Conservation (phyloP, 352 stramenopile species). For the Globisporangium cederbergense region DNA sequence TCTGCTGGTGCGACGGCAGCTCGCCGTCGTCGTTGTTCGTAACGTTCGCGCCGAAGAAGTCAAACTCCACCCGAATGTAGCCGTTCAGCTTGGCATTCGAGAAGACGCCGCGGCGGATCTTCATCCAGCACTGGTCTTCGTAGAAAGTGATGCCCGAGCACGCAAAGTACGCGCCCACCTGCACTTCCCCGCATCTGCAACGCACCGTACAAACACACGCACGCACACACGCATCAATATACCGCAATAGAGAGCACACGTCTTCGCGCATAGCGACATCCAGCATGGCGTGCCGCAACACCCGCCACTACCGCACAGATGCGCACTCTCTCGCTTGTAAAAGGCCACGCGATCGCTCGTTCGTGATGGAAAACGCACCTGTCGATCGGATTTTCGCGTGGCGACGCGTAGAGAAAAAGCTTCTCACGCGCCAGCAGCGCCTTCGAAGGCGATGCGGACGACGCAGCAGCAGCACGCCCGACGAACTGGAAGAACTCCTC, state of each 20-base stretch:
- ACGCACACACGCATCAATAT: not conserved
- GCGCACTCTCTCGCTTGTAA: not conserved
- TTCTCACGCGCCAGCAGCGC: constrained; percentile 41
- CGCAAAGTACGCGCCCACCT: constrained; percentile 62
- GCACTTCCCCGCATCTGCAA: constrained; percentile 47
- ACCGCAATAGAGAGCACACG: not conserved
- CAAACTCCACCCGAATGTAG: constrained; percentile 65
- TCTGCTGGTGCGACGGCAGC: constrained; percentile 28
- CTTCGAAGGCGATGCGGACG: constrained; percentile 20
- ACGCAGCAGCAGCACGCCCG: constrained; percentile 14
- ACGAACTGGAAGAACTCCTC: constrained; percentile 79
- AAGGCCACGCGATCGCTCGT: not conserved
- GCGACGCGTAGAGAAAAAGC: constrained; percentile 58
- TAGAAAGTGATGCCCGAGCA: constrained; percentile 52
- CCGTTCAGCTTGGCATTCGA: constrained; percentile 68
- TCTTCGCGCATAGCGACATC: not conserved
- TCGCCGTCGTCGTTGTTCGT: constrained; percentile 20
- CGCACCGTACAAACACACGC: not conserved
- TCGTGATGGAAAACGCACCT: constrained; percentile 20
- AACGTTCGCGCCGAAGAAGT: constrained; percentile 21
- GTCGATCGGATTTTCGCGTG: constrained; percentile 55
- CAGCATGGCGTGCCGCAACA: no score
- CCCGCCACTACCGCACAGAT: not conserved
- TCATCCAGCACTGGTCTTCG: constrained; percentile 66
- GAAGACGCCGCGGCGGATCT: constrained; percentile 73